These are phyloP conservation scores for Phytopythium montanum DNA, from an alignment of 352 stramenopile species.

Conservation along the genomic window DNA sequence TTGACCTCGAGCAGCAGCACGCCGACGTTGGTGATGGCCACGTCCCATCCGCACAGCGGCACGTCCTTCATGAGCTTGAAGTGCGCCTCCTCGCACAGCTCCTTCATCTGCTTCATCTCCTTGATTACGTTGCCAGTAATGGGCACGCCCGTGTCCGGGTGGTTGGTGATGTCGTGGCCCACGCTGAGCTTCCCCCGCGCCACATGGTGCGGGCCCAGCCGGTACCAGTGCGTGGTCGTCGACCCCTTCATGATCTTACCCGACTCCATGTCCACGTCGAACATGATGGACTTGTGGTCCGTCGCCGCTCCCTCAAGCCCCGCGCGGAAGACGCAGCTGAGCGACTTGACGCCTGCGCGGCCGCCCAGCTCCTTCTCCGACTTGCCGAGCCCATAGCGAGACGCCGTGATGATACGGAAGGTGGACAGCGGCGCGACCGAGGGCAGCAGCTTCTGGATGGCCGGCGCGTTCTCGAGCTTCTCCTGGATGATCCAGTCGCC, in stretches of 20 bases:
- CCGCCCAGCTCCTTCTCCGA: constrained; percentile 41
- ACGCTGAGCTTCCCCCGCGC: constrained; percentile 73
- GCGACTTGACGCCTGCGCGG: constrained; percentile 64
- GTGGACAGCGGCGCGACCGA: constrained; percentile 94
- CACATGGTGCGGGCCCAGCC: constrained; percentile 77
- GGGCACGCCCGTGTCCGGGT: constrained; percentile 86
- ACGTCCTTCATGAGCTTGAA: constrained; percentile 91
- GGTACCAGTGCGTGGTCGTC: constrained; percentile 97
- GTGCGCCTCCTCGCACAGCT: constrained; percentile 84
- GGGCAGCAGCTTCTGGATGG: constrained; percentile 91
- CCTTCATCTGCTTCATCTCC: constrained; percentile 84
- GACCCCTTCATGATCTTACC: constrained; percentile 93
- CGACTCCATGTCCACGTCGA: constrained; percentile 95
- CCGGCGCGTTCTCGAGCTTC: constrained; percentile 91
- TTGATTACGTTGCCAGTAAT: constrained; percentile 88
- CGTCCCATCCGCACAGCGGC: constrained; percentile 91
- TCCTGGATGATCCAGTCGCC: constrained; percentile 98
- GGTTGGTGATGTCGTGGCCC: constrained; percentile 84
- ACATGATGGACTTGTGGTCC: constrained; percentile 98
- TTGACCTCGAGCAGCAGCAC: constrained; percentile 90
- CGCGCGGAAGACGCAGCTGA: constrained; percentile 79
- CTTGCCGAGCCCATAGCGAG: constrained; percentile 56
- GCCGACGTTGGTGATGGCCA: constrained; percentile 89
- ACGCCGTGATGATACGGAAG: constrained; percentile 97
- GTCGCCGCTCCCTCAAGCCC: constrained; percentile 79